phyloP scores from a whole-genome alignment of 2,329 filamentous ascomycete species.

The Botrytis elliptica region DNA sequence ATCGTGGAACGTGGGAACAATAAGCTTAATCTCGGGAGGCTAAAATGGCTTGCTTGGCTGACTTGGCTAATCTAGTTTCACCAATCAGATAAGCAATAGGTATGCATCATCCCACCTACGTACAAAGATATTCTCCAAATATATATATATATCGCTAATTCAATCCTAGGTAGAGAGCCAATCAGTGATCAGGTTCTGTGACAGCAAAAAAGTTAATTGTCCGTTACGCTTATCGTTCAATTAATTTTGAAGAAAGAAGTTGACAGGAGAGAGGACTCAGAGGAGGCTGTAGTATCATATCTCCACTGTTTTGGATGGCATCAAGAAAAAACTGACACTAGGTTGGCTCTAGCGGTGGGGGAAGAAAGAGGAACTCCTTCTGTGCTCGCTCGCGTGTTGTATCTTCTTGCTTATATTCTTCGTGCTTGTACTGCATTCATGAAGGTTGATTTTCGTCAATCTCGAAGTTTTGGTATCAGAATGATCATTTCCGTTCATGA shows the following conservation, averaged over 20 bases:
- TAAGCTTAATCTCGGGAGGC: slow-evolving; percentile 14
- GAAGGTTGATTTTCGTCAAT: neutral
- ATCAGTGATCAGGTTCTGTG: neutral
- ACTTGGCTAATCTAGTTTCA: neutral
- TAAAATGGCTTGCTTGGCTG: neutral
- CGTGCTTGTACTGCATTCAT: neutral
- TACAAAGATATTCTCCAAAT: neutral
- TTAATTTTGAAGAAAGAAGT: slow-evolving; percentile 1
- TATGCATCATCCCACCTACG: neutral
- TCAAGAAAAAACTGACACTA: neutral
- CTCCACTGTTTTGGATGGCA: neutral
- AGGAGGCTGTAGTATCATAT: slow-evolving; percentile 1
- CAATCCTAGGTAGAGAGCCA: neutral
- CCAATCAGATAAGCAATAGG: neutral
- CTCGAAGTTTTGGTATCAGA: neutral
- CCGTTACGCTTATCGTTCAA: neutral
- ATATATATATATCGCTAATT: neutral
- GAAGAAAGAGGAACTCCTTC: neutral
- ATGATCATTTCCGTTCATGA: neutral
- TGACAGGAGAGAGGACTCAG: neutral
- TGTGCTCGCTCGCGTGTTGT: neutral
- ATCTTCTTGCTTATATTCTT: neutral
- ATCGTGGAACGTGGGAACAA: neutral
- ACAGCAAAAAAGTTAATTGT: neutral
- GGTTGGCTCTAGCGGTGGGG: neutral